Evolutionary conservation across 805 yeast genomes (phyloP), one percentile per base, ranked within the genome.

Genomic region (Wickerhamomyces chambardii): DNA sequence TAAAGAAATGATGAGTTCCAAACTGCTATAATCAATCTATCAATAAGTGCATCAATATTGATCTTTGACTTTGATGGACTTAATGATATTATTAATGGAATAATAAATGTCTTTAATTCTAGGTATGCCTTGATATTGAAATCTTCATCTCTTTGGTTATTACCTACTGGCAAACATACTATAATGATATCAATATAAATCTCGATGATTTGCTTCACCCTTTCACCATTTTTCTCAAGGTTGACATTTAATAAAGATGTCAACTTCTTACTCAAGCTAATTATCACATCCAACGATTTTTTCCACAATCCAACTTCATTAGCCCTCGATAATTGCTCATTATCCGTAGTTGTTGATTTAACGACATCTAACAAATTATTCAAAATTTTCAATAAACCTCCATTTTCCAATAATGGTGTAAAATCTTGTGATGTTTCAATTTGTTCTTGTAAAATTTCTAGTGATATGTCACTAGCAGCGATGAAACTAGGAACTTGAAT

Each of bases 1-100:
- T 72, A 82, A 19, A 73, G 56, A 43, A 66, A 82, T 1, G 90
- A 80, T 17, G 72, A 62, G 2, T 58, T 50, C 72, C 84, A 80
- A 2, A 86, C 46, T 1, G 67, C 54, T 5, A 63, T 51, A 3
- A 80, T 50, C 31, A 75, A 65, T 10, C 57, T 58, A 10, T 64
- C 62, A 11, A 78, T 46, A 16, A 64, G 51, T 2, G 46, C 45
- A 5, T 52, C 49, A 3, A 49, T 42, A 5, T 24, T 12, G 12
- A 10, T 10, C 63, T 39, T 3, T 55, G 45, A 1, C 38, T 28
- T 14, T 62, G 54, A 1, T 51, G 43, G 14, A 74, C 51, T 19
- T 19, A 8, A 8, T 24, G 26, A 5, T 24, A 9, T 24, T 4
- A 24, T 9, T 24, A 54, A 50, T 1, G 71, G 65, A 6, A 77